Evolutionary conservation across 495 filamentous ascomycete species (phyloP).

Genomic region (Lepraria neglecta): DNA sequence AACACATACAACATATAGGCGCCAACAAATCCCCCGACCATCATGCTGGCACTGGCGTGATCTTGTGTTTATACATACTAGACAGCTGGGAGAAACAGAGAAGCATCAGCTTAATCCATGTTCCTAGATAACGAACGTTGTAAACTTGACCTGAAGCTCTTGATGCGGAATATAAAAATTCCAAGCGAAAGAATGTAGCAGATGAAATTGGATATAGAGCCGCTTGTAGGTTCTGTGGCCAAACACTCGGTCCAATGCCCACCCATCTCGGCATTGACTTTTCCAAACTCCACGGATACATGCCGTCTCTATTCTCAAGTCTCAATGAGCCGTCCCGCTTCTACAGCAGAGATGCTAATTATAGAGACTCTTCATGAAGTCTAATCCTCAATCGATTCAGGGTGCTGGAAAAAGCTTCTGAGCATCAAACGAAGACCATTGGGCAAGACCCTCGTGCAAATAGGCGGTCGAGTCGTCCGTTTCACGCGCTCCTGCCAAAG

Average conservation of each 20-base stretch:
- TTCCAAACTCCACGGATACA: neutral
- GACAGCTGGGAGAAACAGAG: neutral
- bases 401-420: neutral
- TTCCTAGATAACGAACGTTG: neutral
- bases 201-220: neutral
- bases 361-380: neutral
- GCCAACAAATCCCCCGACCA: constrained; percentile 20
- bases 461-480: neutral
- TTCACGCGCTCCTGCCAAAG: neutral
- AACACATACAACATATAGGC: constrained; percentile 25
- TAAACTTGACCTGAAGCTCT: neutral
- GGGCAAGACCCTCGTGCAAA: neutral
- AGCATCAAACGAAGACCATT: neutral
- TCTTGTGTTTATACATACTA: neutral
- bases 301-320: neutral
- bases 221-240: neutral
- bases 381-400: neutral
- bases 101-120: neutral
- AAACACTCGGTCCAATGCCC: neutral
- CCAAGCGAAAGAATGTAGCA: neutral
- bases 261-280: neutral
- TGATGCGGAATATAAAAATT: no score
- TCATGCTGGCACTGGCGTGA: neutral
- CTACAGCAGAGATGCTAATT: neutral
- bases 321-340: neutral